Evolutionary conservation across 768 basidiomycete species (phyloP), one percentile per base, ranked within the genome.

Genomic region (Podaxis mareebaensis): DNA sequence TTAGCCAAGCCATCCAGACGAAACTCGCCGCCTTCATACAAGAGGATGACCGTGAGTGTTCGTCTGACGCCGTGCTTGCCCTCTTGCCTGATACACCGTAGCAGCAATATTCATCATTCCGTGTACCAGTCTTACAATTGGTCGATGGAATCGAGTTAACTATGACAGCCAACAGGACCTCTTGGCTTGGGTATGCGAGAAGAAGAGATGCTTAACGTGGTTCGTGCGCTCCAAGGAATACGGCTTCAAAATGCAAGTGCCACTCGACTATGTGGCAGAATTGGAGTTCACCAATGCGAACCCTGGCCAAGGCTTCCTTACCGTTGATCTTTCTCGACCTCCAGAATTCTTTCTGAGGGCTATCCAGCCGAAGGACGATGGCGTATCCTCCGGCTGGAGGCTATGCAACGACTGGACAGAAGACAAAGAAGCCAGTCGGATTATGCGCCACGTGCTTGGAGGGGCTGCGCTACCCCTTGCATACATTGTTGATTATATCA

Each of bases 161-260:
- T 85, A 78, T 24, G 69, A 77, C 3, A 77, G 74, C 65, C 83
- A 82, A 58, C 81, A 88, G 66, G 91, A 92, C 73, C 79, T 94
- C 8, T 79, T 93, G 38, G 89, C 90, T 1, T 94, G 93, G 73
- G 78, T 90, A 12, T 92, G 84, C 72, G 88, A 92, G 24, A 65
- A 72, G 46, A 89, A 84, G 67, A 85, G 82, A 46, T 86, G 83
- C 69, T 76, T 94, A 30, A 84, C 84, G 3, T 94, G 93, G 93
- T 94, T 88, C 73, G 88, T 94, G 60, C 84, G 86, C 46, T 89
- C 89, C 5, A 80, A 76, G 0, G 90, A 89, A 22, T 83, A 82
- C 65, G 85, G 89, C 20, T 93, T 93, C 81, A 93, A 93, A 74
- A 94, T 94, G 89, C 90, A 91, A 65, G 81, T 93, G 17, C 85